Percentiles rank a stretch among this genome's conserved stretches.
Evolutionary conservation across 2,329 filamentous ascomycete genomes (phyloP).

Genomic region (Penicillium vulpinum): DNA sequence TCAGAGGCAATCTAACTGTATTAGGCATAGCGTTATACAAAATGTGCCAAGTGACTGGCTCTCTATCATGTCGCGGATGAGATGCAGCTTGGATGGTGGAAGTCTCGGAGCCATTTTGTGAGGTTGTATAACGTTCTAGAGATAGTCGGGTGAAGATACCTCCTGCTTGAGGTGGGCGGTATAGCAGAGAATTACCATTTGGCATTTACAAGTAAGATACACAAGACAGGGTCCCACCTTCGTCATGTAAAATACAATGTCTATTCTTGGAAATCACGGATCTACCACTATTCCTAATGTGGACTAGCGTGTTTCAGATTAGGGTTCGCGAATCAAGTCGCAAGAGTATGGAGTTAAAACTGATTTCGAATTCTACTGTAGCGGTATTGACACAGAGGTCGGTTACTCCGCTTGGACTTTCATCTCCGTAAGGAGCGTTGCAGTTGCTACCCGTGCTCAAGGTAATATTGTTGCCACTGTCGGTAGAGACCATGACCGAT

Average conservation of each 20-base stretch:
- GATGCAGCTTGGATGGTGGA: no score
- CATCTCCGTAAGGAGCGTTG: no score
- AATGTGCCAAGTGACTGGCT: neutral
- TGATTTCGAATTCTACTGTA: neutral
- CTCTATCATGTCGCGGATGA: neutral
- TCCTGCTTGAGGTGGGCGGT: no score
- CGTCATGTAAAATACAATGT: conserved; percentile 7
- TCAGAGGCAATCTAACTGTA: no score
- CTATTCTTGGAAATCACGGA: conserved; percentile 5
- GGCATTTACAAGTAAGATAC: neutral
- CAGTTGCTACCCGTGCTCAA: no score
- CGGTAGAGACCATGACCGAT: no score
- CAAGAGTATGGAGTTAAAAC: conserved; percentile 4
- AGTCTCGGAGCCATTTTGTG: neutral
- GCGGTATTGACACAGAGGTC: no score
- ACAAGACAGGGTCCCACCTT: neutral
- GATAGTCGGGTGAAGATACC: neutral
- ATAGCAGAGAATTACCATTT: neutral
- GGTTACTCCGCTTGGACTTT: no score
- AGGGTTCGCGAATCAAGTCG: neutral
- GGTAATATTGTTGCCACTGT: no score
- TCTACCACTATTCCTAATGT: neutral
- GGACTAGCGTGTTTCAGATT: conserved; percentile 1
- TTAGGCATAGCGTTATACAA: no score
- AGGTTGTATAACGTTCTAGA: neutral